phyloP scores from a whole-genome alignment of 805 yeast genomes.

The Kazachstania kunashirensis region DNA sequence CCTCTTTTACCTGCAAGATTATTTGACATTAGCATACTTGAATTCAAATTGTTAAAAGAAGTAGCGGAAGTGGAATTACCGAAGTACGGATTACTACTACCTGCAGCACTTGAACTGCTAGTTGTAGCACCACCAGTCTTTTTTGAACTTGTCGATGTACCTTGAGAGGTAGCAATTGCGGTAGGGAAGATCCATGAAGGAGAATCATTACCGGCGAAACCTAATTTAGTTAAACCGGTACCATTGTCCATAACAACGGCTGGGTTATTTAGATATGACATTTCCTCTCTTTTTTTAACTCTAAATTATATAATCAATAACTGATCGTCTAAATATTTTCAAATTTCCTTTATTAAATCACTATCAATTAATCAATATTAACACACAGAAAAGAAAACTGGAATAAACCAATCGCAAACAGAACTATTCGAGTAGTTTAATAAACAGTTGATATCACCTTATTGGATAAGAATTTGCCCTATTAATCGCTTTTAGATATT shows the following conservation, averaged over 20 bases:
- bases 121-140: constrained; percentile 35
- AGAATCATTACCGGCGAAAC: constrained; percentile 97
- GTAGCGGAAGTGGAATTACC: constrained; percentile 32
- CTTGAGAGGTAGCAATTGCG: constrained; percentile 69
- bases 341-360: too few relatives aligned
- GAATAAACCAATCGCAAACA: too few relatives aligned
- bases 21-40: constrained; percentile 24
- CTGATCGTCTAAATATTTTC: too few relatives aligned
- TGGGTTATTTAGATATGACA: constrained; percentile 67
- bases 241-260: constrained; percentile 99
- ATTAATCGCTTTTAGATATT: too few relatives aligned
- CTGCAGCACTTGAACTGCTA: constrained; percentile 13
- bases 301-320: too few relatives aligned
- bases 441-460: too few relatives aligned
- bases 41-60: constrained; percentile 21
- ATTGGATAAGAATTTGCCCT: too few relatives aligned
- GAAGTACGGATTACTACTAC: constrained; percentile 22
- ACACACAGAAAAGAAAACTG: too few relatives aligned
- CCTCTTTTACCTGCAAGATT: constrained; percentile 66
- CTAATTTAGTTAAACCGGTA: constrained; percentile 94
- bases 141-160: constrained; percentile 16
- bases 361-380: too few relatives aligned
- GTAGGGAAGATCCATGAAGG: constrained; percentile 97
- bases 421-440: too few relatives aligned
- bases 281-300: constrained; percentile 13